Percentiles rank a stretch among this genome's conserved stretches.
Conservation (phyloP, 495 filamentous ascomycete species). For the Hypoxylon lenormandii region DNA sequence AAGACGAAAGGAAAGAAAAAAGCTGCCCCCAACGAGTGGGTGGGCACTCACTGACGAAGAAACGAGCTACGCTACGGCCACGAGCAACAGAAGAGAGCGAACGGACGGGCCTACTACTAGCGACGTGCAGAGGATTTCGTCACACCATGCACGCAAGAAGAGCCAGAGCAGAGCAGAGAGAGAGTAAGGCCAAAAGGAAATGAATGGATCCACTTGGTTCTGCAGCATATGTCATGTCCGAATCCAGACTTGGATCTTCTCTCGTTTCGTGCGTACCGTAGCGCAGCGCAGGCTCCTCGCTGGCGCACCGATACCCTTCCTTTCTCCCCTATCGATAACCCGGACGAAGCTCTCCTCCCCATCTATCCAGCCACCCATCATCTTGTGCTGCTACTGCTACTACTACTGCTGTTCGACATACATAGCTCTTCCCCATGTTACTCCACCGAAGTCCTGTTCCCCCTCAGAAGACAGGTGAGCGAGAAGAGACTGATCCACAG, state of each 20-base stretch:
- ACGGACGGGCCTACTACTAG: conserved; percentile 4
- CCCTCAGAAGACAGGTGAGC: conserved; percentile 8
- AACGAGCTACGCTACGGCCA: not conserved
- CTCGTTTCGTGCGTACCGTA: conserved; percentile 32
- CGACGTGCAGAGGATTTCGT: conserved; percentile 2
- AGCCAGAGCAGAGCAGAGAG: too few relatives aligned
- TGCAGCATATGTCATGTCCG: conserved; percentile 26
- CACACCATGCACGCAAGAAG: conserved; percentile 28
- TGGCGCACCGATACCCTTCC: not conserved
- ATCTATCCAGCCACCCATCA: not conserved
- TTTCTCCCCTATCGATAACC: not conserved
- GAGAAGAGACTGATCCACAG: not conserved
- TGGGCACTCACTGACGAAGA: not conserved
- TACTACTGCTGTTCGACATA: conserved; percentile 1
- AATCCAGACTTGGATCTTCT: not conserved
- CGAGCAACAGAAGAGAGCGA: not conserved
- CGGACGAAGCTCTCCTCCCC: not conserved
- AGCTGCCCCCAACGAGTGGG: not conserved
- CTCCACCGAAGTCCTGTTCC: conserved; percentile 28
- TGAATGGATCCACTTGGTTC: conserved; percentile 31
- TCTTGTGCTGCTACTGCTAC: not conserved
- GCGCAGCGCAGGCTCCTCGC: not conserved
- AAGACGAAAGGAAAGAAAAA: too few relatives aligned
- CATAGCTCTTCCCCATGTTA: not conserved
- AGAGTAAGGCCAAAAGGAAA: conserved; percentile 2